These are phyloP conservation scores for Beauveria brongniartii DNA, from an alignment of 2,329 filamentous ascomycete genomes.

Conservation along the genomic window DNA sequence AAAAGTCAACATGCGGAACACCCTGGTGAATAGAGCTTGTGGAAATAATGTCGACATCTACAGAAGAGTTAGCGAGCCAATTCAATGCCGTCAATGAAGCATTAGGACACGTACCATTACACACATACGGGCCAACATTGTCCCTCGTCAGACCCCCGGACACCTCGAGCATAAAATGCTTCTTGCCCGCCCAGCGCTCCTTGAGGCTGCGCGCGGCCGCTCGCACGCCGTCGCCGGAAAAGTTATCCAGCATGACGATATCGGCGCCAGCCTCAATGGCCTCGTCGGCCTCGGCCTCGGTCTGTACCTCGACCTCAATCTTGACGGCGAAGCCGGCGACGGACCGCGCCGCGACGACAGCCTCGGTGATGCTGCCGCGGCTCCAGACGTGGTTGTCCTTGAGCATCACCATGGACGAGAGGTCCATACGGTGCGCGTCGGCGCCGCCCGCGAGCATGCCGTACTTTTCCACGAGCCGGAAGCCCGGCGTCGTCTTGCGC, in stretches of 20 bases:
- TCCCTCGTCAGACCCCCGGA: conserved; percentile 81
- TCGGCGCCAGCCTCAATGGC: conserved; percentile 87
- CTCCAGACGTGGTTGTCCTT: conserved; percentile 99
- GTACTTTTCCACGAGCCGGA: conserved; percentile 94
- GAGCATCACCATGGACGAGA: conserved; percentile 94
- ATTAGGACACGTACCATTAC: conserved; percentile 46
- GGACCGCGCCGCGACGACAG: conserved; percentile 73
- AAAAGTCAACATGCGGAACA: conserved; percentile 89
- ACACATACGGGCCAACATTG: conserved; percentile 78
- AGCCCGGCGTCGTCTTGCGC: conserved; percentile 93
- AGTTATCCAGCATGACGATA: conserved; percentile 97
- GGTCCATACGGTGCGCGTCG: conserved; percentile 84
- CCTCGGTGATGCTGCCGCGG: conserved; percentile 74
- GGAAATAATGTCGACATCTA: conserved; percentile 89
- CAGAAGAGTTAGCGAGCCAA: neutral
- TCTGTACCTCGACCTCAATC: conserved; percentile 92
- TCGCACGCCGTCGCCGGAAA: conserved; percentile 70
- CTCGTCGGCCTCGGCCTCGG: conserved; percentile 79
- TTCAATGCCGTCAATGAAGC: neutral
- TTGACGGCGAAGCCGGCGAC: conserved; percentile 87
- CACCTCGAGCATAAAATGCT: conserved; percentile 77
- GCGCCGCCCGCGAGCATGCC: conserved; percentile 92
- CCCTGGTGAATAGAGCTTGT: conserved; percentile 97
- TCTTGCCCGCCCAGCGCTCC: conserved; percentile 67
- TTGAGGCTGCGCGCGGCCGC: conserved; percentile 68